phyloP scores from a whole-genome alignment of 306 rosid genomes.

The Geum urbanum region DNA sequence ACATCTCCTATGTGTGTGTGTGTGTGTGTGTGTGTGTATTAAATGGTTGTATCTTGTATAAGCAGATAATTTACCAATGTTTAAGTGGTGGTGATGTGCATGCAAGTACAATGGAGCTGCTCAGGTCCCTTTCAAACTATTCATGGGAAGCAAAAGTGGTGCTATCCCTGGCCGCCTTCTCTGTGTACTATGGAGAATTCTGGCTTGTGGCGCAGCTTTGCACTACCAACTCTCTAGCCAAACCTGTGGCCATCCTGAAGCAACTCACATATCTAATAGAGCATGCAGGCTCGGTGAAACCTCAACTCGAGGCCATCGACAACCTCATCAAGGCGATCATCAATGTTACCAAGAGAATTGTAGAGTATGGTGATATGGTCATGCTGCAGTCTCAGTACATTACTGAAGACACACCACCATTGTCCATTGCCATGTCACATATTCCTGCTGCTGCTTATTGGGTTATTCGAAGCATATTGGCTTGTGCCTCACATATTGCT shows the following conservation, averaged over 20 bases:
- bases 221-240: slow-evolving; percentile 58
- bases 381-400: slow-evolving; percentile 56
- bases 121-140: slow-evolving; percentile 55
- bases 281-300: slow-evolving; percentile 41
- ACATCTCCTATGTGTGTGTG: background rate
- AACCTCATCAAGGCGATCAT: slow-evolving; percentile 49
- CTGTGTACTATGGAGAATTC: slow-evolving; percentile 67
- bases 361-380: slow-evolving; percentile 41
- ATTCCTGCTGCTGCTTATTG: slow-evolving; percentile 81
- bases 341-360: slow-evolving; percentile 50
- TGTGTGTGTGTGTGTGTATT: background rate
- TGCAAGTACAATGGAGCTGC: slow-evolving; percentile 52
- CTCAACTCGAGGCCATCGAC: slow-evolving; percentile 61
- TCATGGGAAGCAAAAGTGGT: slow-evolving; percentile 92
- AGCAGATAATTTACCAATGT: slow-evolving; percentile 68
- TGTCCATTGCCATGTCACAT: slow-evolving; percentile 54
- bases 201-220: slow-evolving; percentile 72
- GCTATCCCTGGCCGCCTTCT: slow-evolving; percentile 67
- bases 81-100: slow-evolving; percentile 69
- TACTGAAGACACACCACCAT: slow-evolving; percentile 59
- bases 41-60: background rate
- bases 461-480: slow-evolving; percentile 63
- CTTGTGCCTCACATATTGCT: slow-evolving; percentile 60
- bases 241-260: slow-evolving; percentile 67
- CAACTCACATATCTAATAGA: slow-evolving; percentile 57